Conservation (phyloP, 2,329 filamentous ascomycete genomes). For the Ophiobolus disseminans region DNA sequence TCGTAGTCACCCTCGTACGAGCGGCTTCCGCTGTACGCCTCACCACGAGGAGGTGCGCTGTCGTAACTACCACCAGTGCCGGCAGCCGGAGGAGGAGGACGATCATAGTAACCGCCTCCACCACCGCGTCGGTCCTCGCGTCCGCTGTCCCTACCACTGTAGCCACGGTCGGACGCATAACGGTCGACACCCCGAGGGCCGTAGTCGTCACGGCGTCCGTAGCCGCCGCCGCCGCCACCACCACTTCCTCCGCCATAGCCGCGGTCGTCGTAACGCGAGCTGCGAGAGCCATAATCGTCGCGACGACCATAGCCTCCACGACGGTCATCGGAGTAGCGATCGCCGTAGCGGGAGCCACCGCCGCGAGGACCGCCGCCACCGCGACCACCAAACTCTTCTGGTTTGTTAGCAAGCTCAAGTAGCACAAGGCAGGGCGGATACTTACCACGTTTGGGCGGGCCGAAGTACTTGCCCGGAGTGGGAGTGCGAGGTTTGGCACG, state of each 20-base stretch:
- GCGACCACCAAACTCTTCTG: constrained; percentile 54
- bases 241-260: constrained; percentile 66
- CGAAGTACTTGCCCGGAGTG: constrained; percentile 98
- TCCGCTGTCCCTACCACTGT: constrained; percentile 60
- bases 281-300: constrained; percentile 56
- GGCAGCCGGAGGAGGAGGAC: constrained; percentile 55
- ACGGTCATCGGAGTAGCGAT: constrained; percentile 55
- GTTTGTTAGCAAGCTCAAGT: constrained; percentile 17
- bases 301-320: constrained; percentile 54
- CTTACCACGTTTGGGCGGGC: constrained; percentile 95
- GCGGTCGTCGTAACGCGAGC: constrained; percentile 49
- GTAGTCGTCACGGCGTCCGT: constrained; percentile 51
- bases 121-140: constrained; percentile 62
- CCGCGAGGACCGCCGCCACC: constrained; percentile 55
- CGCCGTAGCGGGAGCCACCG: constrained; percentile 58
- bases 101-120: constrained; percentile 62
- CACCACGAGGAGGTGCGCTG: constrained; percentile 47
- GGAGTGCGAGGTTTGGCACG: constrained; percentile 93
- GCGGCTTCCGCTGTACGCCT: constrained; percentile 47
- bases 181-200: constrained; percentile 54
- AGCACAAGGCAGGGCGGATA: constrained; percentile 1
- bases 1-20: constrained; percentile 55
- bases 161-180: constrained; percentile 68
- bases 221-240: constrained; percentile 60
- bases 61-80: constrained; percentile 39